These are phyloP conservation scores for Sphaerulina populicola DNA, from an alignment of 2,329 filamentous ascomycete genomes.

Conservation along the genomic window DNA sequence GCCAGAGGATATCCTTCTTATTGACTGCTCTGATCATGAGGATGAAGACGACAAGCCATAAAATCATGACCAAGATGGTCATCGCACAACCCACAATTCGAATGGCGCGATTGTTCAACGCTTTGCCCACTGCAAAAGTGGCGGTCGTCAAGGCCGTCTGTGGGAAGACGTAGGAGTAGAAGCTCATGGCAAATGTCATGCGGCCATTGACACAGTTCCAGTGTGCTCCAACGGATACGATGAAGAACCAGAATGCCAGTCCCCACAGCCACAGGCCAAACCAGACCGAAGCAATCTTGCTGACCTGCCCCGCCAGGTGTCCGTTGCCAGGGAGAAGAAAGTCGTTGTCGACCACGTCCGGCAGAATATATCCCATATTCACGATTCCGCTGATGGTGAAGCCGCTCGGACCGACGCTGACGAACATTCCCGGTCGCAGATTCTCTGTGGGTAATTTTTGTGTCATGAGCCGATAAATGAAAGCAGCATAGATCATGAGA, in stretches of 20 bases:
- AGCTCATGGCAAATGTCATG: conserved; percentile 74
- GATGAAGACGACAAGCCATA: conserved; percentile 60
- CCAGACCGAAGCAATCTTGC: conserved; percentile 52
- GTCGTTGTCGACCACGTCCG: conserved; percentile 41
- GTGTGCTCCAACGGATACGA: conserved; percentile 68
- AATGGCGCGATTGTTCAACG: conserved; percentile 44
- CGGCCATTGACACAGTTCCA: conserved; percentile 56
- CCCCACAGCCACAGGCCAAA: conserved; percentile 73
- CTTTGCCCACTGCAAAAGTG: conserved; percentile 61
- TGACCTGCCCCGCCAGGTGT: conserved; percentile 47
- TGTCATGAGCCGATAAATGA: conserved; percentile 80
- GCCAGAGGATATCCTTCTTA: conserved; percentile 64
- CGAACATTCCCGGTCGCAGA: conserved; percentile 75
- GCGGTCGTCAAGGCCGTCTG: conserved; percentile 57
- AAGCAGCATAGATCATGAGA: conserved; percentile 75
- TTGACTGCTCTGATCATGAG: conserved; percentile 64
- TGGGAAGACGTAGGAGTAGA: conserved; percentile 76
- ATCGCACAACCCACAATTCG: conserved; percentile 60
- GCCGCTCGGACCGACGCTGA: conserved; percentile 67
- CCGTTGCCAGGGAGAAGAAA: conserved; percentile 50
- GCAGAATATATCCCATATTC: conserved; percentile 48
- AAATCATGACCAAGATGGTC: conserved; percentile 55
- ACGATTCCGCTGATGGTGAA: conserved; percentile 57
- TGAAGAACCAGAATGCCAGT: conserved; percentile 75
- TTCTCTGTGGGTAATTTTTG: conserved; percentile 72